Conservation (phyloP, 305 asterid species). For the Rubia peregrina region DNA sequence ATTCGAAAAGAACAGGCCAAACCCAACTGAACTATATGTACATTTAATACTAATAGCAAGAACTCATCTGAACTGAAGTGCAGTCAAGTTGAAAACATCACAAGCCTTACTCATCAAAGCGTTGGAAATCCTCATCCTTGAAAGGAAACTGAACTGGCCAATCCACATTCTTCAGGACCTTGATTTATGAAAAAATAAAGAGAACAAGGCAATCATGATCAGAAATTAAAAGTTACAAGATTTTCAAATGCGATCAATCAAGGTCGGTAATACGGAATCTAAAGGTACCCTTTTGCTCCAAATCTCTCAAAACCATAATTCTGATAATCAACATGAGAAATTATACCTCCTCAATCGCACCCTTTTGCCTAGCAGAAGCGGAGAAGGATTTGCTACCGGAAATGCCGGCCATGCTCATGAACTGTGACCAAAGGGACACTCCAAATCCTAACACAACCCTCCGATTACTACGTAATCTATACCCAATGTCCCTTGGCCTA, state of each 20-base stretch:
- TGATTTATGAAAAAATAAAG: background rate
- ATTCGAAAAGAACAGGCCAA: background rate
- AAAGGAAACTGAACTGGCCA: conserved; percentile 96
- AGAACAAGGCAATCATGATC: background rate
- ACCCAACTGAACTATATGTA: background rate
- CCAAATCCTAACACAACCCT: conserved; percentile 54
- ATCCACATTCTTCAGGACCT: conserved; percentile 82
- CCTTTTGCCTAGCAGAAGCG: conserved; percentile 69
- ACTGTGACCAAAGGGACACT: conserved; percentile 55
- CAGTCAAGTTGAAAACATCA: background rate
- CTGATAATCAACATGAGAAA: background rate
- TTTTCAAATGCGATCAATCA: background rate
- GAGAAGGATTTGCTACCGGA: conserved; percentile 51
- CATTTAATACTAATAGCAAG: no score
- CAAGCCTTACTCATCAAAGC: conserved; percentile 68
- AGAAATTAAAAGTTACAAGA: background rate
- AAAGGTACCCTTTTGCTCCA: background rate
- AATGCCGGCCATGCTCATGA: conserved; percentile 44
- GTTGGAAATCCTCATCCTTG: conserved; percentile 91
- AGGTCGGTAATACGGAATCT: background rate
- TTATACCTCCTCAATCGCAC: conserved; percentile 56
- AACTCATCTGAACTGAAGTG: background rate
- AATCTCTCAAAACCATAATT: background rate
- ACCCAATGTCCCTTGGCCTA: conserved; percentile 19
- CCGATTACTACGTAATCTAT: conserved; percentile 33